Conservation (phyloP, 805 yeast species). For the Saccharomycopsis fermentans region DNA sequence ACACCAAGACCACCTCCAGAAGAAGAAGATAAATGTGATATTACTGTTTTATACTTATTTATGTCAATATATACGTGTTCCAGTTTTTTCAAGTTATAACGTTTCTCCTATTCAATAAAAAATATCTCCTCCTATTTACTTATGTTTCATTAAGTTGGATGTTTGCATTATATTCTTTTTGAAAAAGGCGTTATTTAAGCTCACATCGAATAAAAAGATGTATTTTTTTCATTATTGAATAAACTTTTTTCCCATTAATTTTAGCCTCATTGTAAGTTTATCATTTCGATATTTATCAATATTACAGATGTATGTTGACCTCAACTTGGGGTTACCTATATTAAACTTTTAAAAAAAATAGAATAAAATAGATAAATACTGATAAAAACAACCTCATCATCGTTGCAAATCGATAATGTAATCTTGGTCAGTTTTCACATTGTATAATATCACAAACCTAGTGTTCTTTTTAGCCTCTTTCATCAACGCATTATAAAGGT, state of each 20-base stretch:
- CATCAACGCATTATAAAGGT: slow-evolving; percentile 58
- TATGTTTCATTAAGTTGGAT: background rate
- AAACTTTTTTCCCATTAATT: background rate
- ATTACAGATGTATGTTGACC: no score
- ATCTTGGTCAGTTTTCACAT: slow-evolving; percentile 69
- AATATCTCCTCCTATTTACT: background rate
- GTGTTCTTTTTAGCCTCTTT: slow-evolving; percentile 68
- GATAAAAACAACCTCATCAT: no score
- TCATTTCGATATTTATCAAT: no score
- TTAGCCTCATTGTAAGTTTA: no score
- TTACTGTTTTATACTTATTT: background rate
- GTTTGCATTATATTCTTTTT: background rate
- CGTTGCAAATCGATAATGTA: slow-evolving; percentile 58
- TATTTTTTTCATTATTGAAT: background rate
- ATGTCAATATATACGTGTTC: background rate
- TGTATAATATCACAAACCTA: slow-evolving; percentile 65
- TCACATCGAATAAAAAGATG: background rate
- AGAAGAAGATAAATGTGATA: slow-evolving; percentile 16
- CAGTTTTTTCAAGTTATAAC: background rate
- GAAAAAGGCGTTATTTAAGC: background rate
- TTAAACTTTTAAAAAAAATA: background rate
- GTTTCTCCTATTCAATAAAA: background rate
- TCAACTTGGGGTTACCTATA: no score
- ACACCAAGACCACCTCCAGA: slow-evolving; percentile 99
- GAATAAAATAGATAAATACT: background rate